These are phyloP conservation scores for Graphiopsis chlorocephala DNA, from an alignment of 2,329 filamentous ascomycete genomes.

Conservation along the genomic window DNA sequence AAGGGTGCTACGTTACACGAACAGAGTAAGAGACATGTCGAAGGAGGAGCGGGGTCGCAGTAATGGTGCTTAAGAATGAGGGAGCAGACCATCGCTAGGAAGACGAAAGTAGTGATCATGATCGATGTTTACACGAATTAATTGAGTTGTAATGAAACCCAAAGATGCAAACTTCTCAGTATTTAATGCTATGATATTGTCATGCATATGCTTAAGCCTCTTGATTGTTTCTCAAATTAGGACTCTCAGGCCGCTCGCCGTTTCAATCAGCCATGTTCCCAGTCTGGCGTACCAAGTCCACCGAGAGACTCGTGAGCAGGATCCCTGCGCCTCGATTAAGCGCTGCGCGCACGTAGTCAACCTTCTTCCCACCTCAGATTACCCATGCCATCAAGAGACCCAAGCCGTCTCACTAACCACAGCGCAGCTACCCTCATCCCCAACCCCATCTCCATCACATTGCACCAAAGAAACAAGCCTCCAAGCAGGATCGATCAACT, in stretches of 20 bases:
- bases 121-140: neutral
- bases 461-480: neutral
- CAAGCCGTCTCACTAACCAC: neutral
- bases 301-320: neutral
- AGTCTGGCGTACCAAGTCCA: neutral
- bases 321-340: neutral
- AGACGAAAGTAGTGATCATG: neutral
- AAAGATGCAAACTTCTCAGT: neutral
- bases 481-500: no score
- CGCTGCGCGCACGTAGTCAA: neutral
- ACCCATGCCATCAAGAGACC: neutral
- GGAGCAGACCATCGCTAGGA: neutral
- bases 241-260: neutral
- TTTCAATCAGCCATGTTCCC: neutral
- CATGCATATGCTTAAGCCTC: neutral
- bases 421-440: neutral
- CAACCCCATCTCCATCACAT: neutral
- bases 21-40: neutral
- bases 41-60: neutral
- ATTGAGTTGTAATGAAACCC: neutral
- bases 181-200: neutral
- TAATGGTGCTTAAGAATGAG: neutral
- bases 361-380: neutral
- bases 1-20: neutral
- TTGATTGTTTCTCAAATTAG: neutral